A percentile compares a stretch with the other conserved stretches of the same genome.
Conservation (phyloP, 1,139 yeast genomes). For the Candida sanyaensis region DNA sequence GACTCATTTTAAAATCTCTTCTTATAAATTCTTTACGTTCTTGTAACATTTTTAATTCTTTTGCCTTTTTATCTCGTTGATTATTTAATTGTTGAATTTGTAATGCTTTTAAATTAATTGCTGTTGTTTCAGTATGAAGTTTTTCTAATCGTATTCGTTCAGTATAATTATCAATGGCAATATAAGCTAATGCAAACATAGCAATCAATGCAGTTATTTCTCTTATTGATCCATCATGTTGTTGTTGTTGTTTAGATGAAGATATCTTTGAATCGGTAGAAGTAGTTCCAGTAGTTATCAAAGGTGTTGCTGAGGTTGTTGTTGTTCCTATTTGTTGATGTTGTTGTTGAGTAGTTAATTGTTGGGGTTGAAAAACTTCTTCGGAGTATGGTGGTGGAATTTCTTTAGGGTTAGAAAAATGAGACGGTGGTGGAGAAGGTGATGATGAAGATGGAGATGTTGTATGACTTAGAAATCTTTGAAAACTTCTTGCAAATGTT, state of each 20-base stretch:
- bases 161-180: constrained; percentile 55
- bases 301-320: neutral
- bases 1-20: constrained; percentile 58
- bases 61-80: constrained; percentile 44
- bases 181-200: constrained; percentile 42
- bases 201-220: constrained; percentile 40
- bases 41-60: constrained; percentile 47
- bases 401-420: constrained; percentile 17
- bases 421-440: constrained; percentile 18
- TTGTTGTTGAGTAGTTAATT: neutral
- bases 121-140: constrained; percentile 37
- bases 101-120: constrained; percentile 42
- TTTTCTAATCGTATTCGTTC: constrained; percentile 45
- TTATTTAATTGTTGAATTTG: constrained; percentile 47
- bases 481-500: constrained; percentile 7
- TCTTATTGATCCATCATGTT: constrained; percentile 19
- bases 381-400: constrained; percentile 19
- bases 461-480: constrained; percentile 8
- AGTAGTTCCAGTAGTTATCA: neutral
- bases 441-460: constrained; percentile 5
- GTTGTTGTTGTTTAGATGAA: constrained; percentile 2
- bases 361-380: constrained; percentile 5
- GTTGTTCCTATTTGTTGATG: constrained; percentile 1
- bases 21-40: constrained; percentile 51
- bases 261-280: neutral